Evolutionary conservation across 129 eudicot genomes (phyloP).

Genomic region (Arctium lappa): DNA sequence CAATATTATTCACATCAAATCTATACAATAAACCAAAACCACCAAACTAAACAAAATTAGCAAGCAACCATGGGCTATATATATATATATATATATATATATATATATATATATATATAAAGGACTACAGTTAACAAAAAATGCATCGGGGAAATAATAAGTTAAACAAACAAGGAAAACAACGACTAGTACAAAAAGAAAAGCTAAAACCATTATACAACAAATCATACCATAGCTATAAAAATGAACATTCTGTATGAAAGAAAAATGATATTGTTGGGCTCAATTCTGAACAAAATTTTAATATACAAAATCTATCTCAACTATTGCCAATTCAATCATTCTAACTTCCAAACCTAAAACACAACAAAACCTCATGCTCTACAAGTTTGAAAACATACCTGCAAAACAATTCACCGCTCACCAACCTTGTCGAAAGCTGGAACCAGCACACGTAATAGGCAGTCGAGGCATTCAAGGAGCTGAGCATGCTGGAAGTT

Average conservation of each 20-base stretch:
- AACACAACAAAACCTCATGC: conserved; percentile 1
- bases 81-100: too few species aligned
- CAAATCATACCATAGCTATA: not conserved
- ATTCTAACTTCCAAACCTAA: not conserved
- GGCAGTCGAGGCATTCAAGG: not conserved
- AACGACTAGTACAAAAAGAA: not conserved
- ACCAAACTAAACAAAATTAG: too few species aligned
- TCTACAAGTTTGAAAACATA: not conserved
- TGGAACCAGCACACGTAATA: not conserved
- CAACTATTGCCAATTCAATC: not conserved
- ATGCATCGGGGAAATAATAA: too few species aligned
- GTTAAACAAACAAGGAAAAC: not conserved
- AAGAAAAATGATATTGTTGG: not conserved
- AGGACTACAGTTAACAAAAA: too few species aligned
- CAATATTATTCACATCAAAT: too few species aligned
- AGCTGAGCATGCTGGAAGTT: not conserved
- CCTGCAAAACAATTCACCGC: not conserved
- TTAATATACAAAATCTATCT: conserved; percentile 17
- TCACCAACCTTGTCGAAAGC: not conserved
- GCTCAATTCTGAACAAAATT: not conserved
- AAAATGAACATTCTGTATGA: not conserved
- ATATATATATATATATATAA: too few species aligned
- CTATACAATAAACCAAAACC: too few species aligned
- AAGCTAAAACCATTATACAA: not conserved
- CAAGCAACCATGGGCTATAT: too few species aligned